Percentiles rank a stretch among this genome's conserved stretches.
phyloP scores from a whole-genome alignment of 768 basidiomycete species.

The Ramaria sp. region DNA sequence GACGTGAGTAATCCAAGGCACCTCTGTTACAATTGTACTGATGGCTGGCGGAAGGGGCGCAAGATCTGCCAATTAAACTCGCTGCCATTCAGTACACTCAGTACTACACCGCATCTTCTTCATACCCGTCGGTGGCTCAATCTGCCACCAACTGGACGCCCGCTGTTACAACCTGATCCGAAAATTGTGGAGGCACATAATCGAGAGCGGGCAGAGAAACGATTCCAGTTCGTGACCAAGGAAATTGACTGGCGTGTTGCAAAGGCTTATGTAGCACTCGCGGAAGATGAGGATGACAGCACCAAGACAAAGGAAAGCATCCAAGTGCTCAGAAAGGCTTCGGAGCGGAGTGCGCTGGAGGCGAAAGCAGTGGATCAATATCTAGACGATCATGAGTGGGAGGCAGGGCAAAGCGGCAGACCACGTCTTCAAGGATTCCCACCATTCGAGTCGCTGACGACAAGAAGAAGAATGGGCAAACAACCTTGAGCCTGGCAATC shows the following conservation, averaged over 20 bases:
- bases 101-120: constrained; percentile 62
- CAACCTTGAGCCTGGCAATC: constrained; percentile 12
- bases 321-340: not conserved
- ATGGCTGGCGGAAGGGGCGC: constrained; percentile 32
- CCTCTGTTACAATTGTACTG: not conserved
- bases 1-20: constrained; percentile 36
- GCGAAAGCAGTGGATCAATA: constrained; percentile 46
- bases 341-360: constrained; percentile 23
- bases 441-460: not conserved
- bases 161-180: constrained; percentile 21
- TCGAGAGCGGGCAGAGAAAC: constrained; percentile 44
- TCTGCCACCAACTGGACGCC: constrained; percentile 34
- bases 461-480: not conserved
- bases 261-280: constrained; percentile 59
- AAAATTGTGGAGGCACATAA: constrained; percentile 27
- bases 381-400: constrained; percentile 65
- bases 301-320: not conserved
- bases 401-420: constrained; percentile 27
- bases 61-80: constrained; percentile 56
- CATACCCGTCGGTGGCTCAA: constrained; percentile 53
- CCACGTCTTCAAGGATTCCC: not conserved
- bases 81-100: constrained; percentile 52
- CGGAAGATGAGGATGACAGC: constrained; percentile 27
- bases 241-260: constrained; percentile 60
- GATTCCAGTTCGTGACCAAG: constrained; percentile 54